These are phyloP conservation scores for Solanum commersonii DNA, from an alignment of 257 asterid genomes.

Conservation along the genomic window DNA sequence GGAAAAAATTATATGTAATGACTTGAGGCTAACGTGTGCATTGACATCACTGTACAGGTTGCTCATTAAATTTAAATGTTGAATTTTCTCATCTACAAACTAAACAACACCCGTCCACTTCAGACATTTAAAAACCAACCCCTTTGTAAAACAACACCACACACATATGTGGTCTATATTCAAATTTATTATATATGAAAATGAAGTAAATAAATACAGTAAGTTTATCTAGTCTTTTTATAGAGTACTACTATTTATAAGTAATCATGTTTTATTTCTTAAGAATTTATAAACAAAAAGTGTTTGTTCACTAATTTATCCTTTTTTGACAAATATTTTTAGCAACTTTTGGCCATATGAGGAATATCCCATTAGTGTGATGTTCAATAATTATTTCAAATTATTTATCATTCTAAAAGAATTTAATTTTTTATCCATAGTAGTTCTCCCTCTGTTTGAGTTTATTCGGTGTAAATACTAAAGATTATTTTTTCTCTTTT, in stretches of 20 bases:
- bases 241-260: background rate
- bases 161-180: background rate
- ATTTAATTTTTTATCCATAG: no score
- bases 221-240: background rate
- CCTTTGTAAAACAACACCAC: background rate
- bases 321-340: background rate
- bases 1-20: background rate
- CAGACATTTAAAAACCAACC: background rate
- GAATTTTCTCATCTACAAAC: background rate
- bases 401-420: background rate
- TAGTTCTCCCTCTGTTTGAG: background rate
- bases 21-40: slow-evolving; percentile 10
- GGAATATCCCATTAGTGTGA: background rate
- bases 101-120: background rate
- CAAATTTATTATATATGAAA: background rate
- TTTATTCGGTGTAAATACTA: background rate
- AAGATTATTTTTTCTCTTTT: no score
- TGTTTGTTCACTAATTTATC: background rate
- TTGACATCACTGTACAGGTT: slow-evolving; percentile 13
- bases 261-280: background rate
- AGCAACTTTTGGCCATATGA: background rate
- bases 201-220: background rate
- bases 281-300: background rate
- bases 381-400: background rate
- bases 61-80: background rate